phyloP scores from a whole-genome alignment of 176 grass and related monocot genomes.

The Stipa capillata region DNA sequence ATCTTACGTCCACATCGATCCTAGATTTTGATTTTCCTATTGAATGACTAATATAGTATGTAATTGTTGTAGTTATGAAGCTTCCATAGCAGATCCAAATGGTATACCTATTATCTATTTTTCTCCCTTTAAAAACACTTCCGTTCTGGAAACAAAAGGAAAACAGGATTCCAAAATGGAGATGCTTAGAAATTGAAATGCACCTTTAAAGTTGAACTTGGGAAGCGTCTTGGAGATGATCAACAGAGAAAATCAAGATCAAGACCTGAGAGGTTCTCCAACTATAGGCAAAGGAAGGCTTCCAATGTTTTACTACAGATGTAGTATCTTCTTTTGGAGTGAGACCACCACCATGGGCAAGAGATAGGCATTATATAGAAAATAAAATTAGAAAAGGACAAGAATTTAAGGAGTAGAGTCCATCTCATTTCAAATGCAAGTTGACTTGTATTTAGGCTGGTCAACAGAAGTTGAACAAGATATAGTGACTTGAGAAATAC shows the following conservation, averaged over 20 bases:
- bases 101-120: not conserved
- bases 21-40: not conserved
- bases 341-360: not conserved
- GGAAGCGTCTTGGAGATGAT: not conserved
- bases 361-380: not conserved
- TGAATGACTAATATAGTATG: not conserved
- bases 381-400: conserved; percentile 19
- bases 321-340: not conserved
- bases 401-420: not conserved
- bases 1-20: not conserved
- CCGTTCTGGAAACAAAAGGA: not conserved
- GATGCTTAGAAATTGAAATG: not conserved
- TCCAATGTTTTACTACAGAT: not conserved
- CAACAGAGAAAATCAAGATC: not conserved
- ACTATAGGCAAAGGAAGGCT: not conserved
- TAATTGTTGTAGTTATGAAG: not conserved
- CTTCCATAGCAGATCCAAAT: not conserved
- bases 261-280: conserved; percentile 16
- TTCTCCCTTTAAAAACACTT: not conserved
- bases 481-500: not conserved
- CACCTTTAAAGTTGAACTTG: conserved; percentile 5
- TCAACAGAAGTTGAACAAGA: not conserved
- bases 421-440: not conserved
- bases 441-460: not conserved
- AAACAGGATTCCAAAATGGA: not conserved